phyloP scores from a whole-genome alignment of 2,329 filamentous ascomycete species.

The Fusarium chlamydosporum region DNA sequence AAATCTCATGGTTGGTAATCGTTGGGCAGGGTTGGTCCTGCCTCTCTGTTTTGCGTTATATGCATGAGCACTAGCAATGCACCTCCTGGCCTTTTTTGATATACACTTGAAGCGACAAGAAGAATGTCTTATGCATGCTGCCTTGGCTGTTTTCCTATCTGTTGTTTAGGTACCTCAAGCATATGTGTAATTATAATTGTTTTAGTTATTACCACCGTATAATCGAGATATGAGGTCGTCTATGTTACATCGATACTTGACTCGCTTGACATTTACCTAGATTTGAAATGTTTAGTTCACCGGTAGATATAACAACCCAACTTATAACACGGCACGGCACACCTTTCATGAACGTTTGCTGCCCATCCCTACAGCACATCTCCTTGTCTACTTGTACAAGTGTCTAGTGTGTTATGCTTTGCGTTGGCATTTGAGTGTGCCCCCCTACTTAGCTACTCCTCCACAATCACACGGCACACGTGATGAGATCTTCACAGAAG shows the following conservation, averaged over 20 bases:
- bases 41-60: conserved; percentile 5
- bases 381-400: conserved; percentile 10
- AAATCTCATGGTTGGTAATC: conserved; percentile 8
- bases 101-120: conserved; percentile 24
- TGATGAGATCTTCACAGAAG: conserved; percentile 50
- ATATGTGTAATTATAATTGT: conserved; percentile 25
- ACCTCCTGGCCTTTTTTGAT: conserved; percentile 29
- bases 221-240: conserved; percentile 9
- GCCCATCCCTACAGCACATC: neutral
- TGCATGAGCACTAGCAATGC: conserved; percentile 33
- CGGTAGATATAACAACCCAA: neutral
- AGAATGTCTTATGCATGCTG: conserved; percentile 14
- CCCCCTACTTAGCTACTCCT: conserved; percentile 36
- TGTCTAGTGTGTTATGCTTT: conserved; percentile 15
- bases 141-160: neutral
- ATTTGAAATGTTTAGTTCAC: neutral
- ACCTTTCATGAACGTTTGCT: neutral
- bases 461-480: conserved; percentile 42
- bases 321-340: neutral
- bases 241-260: conserved; percentile 4
- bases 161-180: conserved; percentile 1
- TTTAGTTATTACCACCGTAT: conserved; percentile 3
- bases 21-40: neutral
- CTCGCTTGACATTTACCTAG: conserved; percentile 8
- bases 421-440: conserved; percentile 26